These are phyloP conservation scores for Trichoderma virens DNA, from an alignment of 495 filamentous ascomycete species.

Conservation along the genomic window DNA sequence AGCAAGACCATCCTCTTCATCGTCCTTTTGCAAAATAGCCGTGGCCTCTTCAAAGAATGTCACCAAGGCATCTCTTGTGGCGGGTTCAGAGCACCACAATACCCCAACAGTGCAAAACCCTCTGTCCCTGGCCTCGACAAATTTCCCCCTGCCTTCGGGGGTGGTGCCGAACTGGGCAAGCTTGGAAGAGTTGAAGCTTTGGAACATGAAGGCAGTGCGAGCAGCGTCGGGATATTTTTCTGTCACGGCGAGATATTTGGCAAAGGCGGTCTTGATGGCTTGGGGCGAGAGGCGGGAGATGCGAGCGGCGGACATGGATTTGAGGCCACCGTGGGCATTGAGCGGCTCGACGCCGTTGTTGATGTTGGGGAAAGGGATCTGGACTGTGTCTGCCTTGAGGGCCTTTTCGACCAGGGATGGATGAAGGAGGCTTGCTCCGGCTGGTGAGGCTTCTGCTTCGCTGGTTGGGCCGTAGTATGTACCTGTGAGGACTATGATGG, in stretches of 20 bases:
- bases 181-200: conserved; percentile 1
- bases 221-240: conserved; percentile 10
- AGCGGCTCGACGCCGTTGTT: conserved; percentile 12
- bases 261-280: conserved; percentile 5
- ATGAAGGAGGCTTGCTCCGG: conserved; percentile 10
- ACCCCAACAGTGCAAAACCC: conserved; percentile 8
- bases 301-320: conserved; percentile 11
- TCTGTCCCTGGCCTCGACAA: conserved; percentile 14
- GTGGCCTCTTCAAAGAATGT: conserved; percentile 15
- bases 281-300: conserved; percentile 8
- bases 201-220: conserved; percentile 2
- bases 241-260: conserved; percentile 12
- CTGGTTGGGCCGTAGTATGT: conserved; percentile 14
- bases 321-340: conserved; percentile 13
- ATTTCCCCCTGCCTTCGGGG: conserved; percentile 10
- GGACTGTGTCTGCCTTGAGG: conserved; percentile 13
- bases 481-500: conserved; percentile 12
- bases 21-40: conserved; percentile 17
- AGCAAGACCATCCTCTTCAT: conserved; percentile 15
- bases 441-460: conserved; percentile 13
- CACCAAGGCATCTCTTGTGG: conserved; percentile 6
- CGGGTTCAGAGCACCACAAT: conserved; percentile 10
- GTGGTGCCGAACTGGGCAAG: not conserved
- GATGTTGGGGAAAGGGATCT: conserved; percentile 9
- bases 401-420: conserved; percentile 10